phyloP scores from a whole-genome alignment of 805 yeast species.

The Hanseniaspora taiwanica region DNA sequence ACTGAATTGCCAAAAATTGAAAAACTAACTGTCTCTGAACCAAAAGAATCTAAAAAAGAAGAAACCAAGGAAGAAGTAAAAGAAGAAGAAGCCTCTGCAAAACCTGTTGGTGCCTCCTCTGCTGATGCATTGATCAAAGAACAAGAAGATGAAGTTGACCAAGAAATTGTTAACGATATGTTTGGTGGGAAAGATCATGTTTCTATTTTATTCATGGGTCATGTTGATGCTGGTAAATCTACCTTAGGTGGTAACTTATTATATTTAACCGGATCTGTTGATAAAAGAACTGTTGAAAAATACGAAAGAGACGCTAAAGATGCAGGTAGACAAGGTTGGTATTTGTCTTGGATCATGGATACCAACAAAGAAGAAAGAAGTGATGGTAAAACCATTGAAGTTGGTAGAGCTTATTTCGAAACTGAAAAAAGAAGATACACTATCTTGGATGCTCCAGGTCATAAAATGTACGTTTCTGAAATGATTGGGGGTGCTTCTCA shows the following conservation, averaged over 20 bases:
- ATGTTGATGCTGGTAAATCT: conserved; percentile 98
- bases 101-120: conserved; percentile 15
- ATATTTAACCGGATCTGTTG: conserved; percentile 91
- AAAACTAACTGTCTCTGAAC: conserved; percentile 13
- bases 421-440: conserved; percentile 97
- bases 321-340: conserved; percentile 99
- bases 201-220: conserved; percentile 97
- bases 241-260: conserved; percentile 98
- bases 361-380: conserved; percentile 97
- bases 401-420: conserved; percentile 94
- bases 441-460: conserved; percentile 98
- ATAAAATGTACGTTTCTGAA: conserved; percentile 95
- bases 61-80: conserved; percentile 15
- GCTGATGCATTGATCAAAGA: conserved; percentile 48
- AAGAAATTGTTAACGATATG: conserved; percentile 79
- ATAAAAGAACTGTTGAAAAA: conserved; percentile 95
- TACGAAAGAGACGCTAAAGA: conserved; percentile 98
- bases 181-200: conserved; percentile 97
- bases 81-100: conserved; percentile 8
- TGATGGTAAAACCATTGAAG: conserved; percentile 98
- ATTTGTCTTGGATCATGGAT: conserved; percentile 98
- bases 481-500: conserved; percentile 99
- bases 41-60: conserved; percentile 20
- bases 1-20: conserved; percentile 20
- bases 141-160: conserved; percentile 74